Base-by-base conservation (phyloP, 768 basidiomycete species). In the Phlebiopsis flavidoalba region DNA sequence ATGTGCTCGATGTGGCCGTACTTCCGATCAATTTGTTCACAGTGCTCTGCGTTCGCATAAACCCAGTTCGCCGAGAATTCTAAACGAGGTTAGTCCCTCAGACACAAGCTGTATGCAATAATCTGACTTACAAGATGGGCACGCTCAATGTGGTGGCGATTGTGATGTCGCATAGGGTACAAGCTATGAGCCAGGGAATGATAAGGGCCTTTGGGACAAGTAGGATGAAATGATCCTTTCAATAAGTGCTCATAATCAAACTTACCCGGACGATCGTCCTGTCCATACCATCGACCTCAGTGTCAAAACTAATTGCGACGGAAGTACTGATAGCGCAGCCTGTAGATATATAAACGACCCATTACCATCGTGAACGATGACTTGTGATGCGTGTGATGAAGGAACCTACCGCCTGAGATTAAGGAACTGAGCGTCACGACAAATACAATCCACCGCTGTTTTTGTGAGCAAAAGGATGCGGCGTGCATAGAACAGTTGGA, bases 401-500 rank as follows among this genome's bases (percentile, higher is more conserved):
- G 11, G 22, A 36, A 37, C 57, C 1, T 35, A 58, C 57, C 43
- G 7, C 45, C 48, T 8, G 57, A 55, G n/a, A 48, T 35, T 10
- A 14, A 10, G 2, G 63, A 48, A 5, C 50, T 64, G 15, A 59
- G 6, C 24, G 50, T 36, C 8, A 64, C 53, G 35, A 60, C 6
- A 17, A 31, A 2, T 21, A 60, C 60, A 15, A 67, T 35, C 50
- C 36, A 59, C 26, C 33, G 33, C 22, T 61, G 61, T 8, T 37
- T n/a, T 45, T 4, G 54, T 63, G 8, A 67, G 60, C 2, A 61
- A 48, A 15, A 52, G 49, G 1, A 67, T 60, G 12, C 66, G 59
- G 57, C 62, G 65, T 1, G 64, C 62, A 36, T 58, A 61, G 54
- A 65, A 67, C 3, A 65, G 53, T 53, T 67, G 66, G 3, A 60